These are phyloP conservation scores for Rutidosis leptorrhynchoides DNA, from an alignment of 129 eudicot genomes.

Conservation along the genomic window DNA sequence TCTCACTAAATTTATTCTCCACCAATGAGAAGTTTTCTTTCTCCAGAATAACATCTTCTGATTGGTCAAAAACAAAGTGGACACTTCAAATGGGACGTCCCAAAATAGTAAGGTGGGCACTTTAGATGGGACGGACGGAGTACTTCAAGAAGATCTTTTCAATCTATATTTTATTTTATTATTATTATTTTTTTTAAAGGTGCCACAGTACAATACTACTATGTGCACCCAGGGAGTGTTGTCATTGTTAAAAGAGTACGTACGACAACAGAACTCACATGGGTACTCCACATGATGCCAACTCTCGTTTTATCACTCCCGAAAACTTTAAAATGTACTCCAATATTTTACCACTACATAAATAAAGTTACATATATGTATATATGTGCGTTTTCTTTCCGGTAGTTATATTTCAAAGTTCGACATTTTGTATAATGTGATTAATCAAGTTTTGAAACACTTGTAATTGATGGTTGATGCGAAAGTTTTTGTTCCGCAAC, in stretches of 20 bases:
- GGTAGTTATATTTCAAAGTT: background rate
- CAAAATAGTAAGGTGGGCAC: too few relatives aligned
- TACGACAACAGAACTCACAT: slow-evolving; percentile 25
- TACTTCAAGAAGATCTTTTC: too few relatives aligned
- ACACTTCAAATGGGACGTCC: too few relatives aligned
- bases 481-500: background rate
- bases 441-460: background rate
- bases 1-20: too few relatives aligned
- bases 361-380: background rate
- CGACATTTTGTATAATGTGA: background rate
- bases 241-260: slow-evolving; percentile 20
- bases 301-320: background rate
- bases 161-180: too few relatives aligned
- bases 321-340: background rate
- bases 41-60: too few relatives aligned
- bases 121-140: too few relatives aligned
- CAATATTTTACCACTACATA: background rate
- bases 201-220: slow-evolving; percentile 4
- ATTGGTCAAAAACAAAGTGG: too few relatives aligned
- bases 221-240: slow-evolving; percentile 11
- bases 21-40: too few relatives aligned
- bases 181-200: too few relatives aligned
- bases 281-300: slow-evolving; percentile 18
- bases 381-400: background rate
- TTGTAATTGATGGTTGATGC: background rate